These are phyloP conservation scores for Panus rudis DNA, from an alignment of 768 basidiomycete genomes.

Conservation along the genomic window DNA sequence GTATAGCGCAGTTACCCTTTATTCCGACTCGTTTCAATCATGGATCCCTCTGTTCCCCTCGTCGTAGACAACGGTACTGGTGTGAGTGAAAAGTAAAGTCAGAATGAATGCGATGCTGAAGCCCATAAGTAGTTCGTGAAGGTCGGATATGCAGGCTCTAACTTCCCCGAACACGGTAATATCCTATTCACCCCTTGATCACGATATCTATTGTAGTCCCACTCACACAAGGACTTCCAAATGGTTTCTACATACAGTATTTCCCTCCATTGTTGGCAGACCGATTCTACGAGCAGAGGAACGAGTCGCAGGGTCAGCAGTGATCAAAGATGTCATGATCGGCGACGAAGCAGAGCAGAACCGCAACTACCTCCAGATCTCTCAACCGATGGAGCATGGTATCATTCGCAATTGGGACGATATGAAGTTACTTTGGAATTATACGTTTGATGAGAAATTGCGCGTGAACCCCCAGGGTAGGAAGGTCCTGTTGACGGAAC, in stretches of 20 bases:
- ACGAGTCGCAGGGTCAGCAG: conserved; percentile 68
- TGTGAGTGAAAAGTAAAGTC: conserved; percentile 26
- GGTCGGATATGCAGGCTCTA: conserved; percentile 57
- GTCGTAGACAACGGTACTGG: conserved; percentile 67
- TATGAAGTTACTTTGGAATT: conserved; percentile 97
- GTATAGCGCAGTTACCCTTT: too few species aligned
- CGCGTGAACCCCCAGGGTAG: conserved; percentile 77
- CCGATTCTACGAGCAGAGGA: conserved; percentile 98
- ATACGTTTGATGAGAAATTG: conserved; percentile 96
- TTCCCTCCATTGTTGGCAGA: conserved; percentile 93
- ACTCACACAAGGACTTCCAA: background rate
- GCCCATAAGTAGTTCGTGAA: conserved; percentile 46
- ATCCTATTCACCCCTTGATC: background rate
- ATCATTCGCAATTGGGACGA: conserved; percentile 99
- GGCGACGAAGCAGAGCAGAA: conserved; percentile 95
- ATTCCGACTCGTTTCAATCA: conserved; percentile 11
- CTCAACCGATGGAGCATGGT: conserved; percentile 99
- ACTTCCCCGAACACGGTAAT: conserved; percentile 56
- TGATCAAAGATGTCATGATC: conserved; percentile 97
- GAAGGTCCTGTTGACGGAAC: conserved; percentile 93
- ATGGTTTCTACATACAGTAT: conserved; percentile 46
- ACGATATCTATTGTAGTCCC: background rate
- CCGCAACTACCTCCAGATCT: conserved; percentile 92
- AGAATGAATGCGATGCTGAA: background rate
- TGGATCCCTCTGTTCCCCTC: conserved; percentile 35